phyloP scores from a whole-genome alignment of 2,329 filamentous ascomycete species.

The Bipolaris gigantea region DNA sequence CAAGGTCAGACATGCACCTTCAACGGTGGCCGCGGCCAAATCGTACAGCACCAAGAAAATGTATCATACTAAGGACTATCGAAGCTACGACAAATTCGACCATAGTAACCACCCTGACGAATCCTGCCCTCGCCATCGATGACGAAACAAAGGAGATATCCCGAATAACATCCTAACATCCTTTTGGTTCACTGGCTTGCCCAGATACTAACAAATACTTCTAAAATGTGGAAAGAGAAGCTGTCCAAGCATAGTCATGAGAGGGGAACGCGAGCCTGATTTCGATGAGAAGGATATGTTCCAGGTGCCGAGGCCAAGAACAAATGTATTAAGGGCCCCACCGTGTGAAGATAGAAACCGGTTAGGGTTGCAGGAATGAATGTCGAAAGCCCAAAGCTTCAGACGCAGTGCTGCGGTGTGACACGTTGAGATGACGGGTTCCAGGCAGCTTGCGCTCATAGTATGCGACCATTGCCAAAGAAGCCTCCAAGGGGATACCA shows the following conservation, averaged over 20 bases:
- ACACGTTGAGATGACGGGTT: conserved; percentile 16
- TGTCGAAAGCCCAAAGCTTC: conserved; percentile 10
- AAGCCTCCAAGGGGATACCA: conserved; percentile 22
- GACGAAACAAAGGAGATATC: conserved; percentile 24
- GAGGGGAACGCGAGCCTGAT: conserved; percentile 14
- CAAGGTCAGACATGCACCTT: background rate
- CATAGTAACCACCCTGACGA: conserved; percentile 24
- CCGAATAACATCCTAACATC: conserved; percentile 31
- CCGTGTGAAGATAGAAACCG: conserved; percentile 14
- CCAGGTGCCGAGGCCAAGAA: conserved; percentile 18
- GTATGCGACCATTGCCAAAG: conserved; percentile 23
- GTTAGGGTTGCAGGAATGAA: conserved; percentile 20
- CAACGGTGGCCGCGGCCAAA: background rate
- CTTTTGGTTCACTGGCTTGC: conserved; percentile 14
- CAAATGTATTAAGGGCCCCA: conserved; percentile 26
- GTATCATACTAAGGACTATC: conserved; percentile 32
- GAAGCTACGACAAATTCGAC: conserved; percentile 31
- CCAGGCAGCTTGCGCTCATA: conserved; percentile 19
- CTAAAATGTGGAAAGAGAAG: conserved; percentile 27
- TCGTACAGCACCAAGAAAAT: conserved; percentile 15
- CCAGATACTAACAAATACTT: conserved; percentile 36
- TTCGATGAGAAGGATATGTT: conserved; percentile 27
- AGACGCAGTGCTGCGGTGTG: conserved; percentile 8
- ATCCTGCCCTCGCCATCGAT: conserved; percentile 31
- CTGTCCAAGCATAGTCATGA: conserved; percentile 13